Base-by-base conservation (phyloP, 495 filamentous ascomycete species). In the Neurospora tetrasperma region DNA sequence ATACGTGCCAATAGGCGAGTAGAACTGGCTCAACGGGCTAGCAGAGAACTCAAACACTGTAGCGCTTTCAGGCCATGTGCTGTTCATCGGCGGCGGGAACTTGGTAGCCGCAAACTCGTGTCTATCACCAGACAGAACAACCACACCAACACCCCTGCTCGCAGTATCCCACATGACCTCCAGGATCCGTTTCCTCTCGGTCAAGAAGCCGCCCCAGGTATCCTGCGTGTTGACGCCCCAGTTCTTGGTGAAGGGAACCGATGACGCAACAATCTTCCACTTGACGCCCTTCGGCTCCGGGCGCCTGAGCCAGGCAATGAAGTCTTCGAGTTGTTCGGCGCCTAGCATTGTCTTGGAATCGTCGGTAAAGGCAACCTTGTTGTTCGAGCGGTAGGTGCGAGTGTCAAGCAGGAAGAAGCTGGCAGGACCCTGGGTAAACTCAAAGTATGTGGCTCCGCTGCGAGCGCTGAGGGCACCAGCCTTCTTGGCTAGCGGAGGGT, bases 391-490 rank as follows among this genome's bases (percentile, higher is more conserved):
- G 82, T 97, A 97, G 42, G 91, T 89, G 73, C 96, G 90, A 7
- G 94, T 97, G 81, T 99, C 96, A 14, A 97, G 84, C 84, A 99
- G 89, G 85, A 98, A 99, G 87, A 98, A 97, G 46, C 90, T 89
- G 10, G 94, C 94, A 0, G 94, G 94, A 4, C 96, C 96, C 79
- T 96, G 91, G 41, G 87, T 89, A 80, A 98, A 99, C 4, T 86
- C 86, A 79, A 93, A 97, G 79, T 96, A 98, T 0, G 92, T 95
- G 2, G 89, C 88, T 2, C 85, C 84, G 42, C 39, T 16, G 54
- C 87, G 82, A 5, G 79, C 59, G 44, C 77, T 74, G 35, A 72
- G 73, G 8, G 78, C 77, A 66, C 82, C 82, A 18, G 81, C 83
- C 69, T 80, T 77, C 43, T 78, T 80, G 11, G 85, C 85, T 3